phyloP scores from a whole-genome alignment of 495 filamentous ascomycete genomes.

The Echria macrotheca region DNA sequence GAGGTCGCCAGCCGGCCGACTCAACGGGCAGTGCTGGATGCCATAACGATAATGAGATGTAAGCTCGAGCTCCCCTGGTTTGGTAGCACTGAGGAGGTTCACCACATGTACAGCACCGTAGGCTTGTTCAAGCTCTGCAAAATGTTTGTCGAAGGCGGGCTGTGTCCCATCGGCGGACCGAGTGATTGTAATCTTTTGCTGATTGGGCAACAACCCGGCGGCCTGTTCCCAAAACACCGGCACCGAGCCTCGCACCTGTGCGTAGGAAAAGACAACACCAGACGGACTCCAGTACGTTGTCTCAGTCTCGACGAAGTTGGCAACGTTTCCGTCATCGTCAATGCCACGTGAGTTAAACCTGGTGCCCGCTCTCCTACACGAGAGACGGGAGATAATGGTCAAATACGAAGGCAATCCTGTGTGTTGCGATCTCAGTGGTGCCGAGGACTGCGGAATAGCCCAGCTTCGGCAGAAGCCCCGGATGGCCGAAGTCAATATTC shows the following conservation, averaged over 20 bases:
- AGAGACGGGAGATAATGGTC: slow-evolving; percentile 86
- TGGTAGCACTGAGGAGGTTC: slow-evolving; percentile 84
- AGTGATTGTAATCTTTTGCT: slow-evolving; percentile 92
- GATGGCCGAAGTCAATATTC: slow-evolving; percentile 89
- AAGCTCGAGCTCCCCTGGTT: slow-evolving; percentile 75
- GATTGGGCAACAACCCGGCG: slow-evolving; percentile 78
- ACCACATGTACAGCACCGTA: slow-evolving; percentile 90
- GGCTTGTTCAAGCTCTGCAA: slow-evolving; percentile 70
- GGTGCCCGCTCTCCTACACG: slow-evolving; percentile 87
- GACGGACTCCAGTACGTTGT: slow-evolving; percentile 69
- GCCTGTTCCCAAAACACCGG: slow-evolving; percentile 97
- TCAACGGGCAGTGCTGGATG: slow-evolving; percentile 62
- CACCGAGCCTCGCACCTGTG: slow-evolving; percentile 84
- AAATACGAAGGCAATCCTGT: slow-evolving; percentile 75
- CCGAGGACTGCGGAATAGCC: slow-evolving; percentile 60
- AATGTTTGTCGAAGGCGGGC: slow-evolving; percentile 92
- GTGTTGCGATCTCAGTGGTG: slow-evolving; percentile 50
- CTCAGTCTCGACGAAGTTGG: slow-evolving; percentile 73
- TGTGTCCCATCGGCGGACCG: slow-evolving; percentile 86
- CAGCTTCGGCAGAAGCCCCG: slow-evolving; percentile 84
- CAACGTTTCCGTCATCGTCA: slow-evolving; percentile 94
- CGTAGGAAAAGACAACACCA: slow-evolving; percentile 83
- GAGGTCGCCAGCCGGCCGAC: slow-evolving; percentile 37
- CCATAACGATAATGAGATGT: slow-evolving; percentile 73
- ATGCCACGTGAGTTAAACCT: slow-evolving; percentile 95